Evolutionary conservation across 2,329 filamentous ascomycete genomes (phyloP), one percentile per base, ranked within the genome.

Genomic region (Arachnopeziza araneosa): DNA sequence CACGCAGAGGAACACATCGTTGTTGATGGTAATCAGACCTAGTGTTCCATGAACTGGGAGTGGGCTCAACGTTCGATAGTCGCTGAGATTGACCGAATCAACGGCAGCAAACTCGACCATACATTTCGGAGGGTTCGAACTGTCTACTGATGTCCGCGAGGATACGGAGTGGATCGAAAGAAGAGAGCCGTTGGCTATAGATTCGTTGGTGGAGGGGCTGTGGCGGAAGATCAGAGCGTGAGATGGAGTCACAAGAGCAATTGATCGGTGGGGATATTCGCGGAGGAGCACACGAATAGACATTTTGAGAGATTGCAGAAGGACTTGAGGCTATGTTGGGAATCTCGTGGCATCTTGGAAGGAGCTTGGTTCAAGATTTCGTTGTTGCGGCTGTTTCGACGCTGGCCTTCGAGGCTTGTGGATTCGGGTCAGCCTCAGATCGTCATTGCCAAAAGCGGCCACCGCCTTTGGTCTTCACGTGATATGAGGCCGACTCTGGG

Each of bases 1-100:
- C 60, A 97, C 89, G 63, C 92, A 95, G 19, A 98, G 79, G 73
- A 98, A 98, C 17, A 97, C 87, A 77, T 97, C 91, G 61, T 85
- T 82, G 64, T 87, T 85, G 63, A 96, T 83, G 0, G 91, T 89
- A 67, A 97, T 93, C 63, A 98, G 78, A 1, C 93, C 93, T 52
- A 98, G 78, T 0, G 93, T 98, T 58, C 93, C 93, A 71, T 91
- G 87, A 36, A 93, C 88, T 19, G 87, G 86, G 53, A 90, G 80
- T 21, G 86, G 83, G 30, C 86, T 90, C 61, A 97, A 77, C 14
- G 87, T 81, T 51, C 90, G 85, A 75, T 93, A 97, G 64, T 91
- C 88, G 68, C 79, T 82, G 61, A 96, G 78, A 64, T 95, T 83
- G 59, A 86, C 79, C 52, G 83, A 79, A 44, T 85, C 81, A 49